Percentiles rank a stretch among this genome's conserved stretches.
phyloP scores from a whole-genome alignment of 768 basidiomycete species.

The Boletus subparvulus region DNA sequence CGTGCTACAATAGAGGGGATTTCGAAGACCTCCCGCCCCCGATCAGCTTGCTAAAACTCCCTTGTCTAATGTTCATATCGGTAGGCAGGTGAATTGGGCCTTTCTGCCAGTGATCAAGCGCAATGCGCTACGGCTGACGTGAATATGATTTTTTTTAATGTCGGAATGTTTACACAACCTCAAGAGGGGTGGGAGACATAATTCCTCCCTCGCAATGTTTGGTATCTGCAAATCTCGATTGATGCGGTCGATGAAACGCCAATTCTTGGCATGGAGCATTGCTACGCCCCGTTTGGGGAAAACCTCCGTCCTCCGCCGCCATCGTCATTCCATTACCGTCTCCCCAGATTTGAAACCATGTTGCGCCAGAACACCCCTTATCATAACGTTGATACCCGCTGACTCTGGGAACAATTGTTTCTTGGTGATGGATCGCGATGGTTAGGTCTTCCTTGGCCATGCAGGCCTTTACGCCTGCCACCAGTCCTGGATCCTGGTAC shows the following conservation, averaged over 20 bases:
- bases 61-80: not conserved
- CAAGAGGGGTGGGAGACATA: too few species aligned
- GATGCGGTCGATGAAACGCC: too few species aligned
- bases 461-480: not conserved
- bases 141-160: too few species aligned
- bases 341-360: not conserved
- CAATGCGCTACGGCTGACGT: too few species aligned
- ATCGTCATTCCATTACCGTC: not conserved
- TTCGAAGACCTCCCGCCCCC: not conserved
- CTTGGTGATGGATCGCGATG: not conserved
- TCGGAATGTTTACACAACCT: too few species aligned
- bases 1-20: not conserved
- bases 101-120: not conserved
- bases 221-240: too few species aligned
- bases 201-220: too few species aligned
- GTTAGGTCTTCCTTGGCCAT: not conserved
- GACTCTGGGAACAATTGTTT: not conserved
- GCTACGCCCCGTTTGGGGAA: not conserved
- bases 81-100: not conserved
- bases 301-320: not conserved
- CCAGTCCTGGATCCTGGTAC: not conserved
- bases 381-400: not conserved
- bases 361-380: too few species aligned
- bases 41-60: not conserved
- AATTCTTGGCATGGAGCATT: not conserved